Evolutionary conservation across 225 moss, liverwort and hornwort genomes (phyloP).

Genomic region (Sphagnum tenellum): DNA sequence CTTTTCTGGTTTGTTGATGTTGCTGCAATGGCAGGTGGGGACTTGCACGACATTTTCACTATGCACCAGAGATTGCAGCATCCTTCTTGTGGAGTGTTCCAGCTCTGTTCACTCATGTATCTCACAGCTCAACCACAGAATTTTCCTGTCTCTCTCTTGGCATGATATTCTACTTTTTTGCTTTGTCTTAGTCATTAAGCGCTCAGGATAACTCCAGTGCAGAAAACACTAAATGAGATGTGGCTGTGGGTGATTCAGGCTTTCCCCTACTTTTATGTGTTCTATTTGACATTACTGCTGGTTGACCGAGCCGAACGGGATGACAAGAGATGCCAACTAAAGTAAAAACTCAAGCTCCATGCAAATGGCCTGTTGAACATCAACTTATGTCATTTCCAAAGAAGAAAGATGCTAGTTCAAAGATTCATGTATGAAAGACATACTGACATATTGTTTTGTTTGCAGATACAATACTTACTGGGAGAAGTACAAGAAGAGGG

Average conservation of each 20-base stretch:
- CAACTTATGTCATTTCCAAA: background rate
- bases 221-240: background rate
- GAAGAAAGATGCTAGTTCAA: background rate
- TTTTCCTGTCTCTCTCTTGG: background rate
- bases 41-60: conserved; percentile 92
- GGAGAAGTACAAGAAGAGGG: conserved; percentile 75
- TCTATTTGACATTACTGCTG: conserved; percentile 76
- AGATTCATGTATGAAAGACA: background rate
- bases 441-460: background rate
- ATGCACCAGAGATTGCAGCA: conserved; percentile 82
- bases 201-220: background rate
- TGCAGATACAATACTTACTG: conserved; percentile 89
- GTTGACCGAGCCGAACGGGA: conserved; percentile 89
- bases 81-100: conserved; percentile 94
- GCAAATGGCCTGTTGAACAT: background rate
- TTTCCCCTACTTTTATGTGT: conserved; percentile 85
- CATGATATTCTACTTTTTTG: background rate
- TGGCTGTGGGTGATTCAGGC: conserved; percentile 34
- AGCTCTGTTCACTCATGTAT: conserved; percentile 72
- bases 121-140: background rate
- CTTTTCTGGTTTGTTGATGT: no score
- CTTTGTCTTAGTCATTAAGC: background rate
- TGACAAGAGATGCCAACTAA: conserved; percentile 80
- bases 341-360: conserved; percentile 35
- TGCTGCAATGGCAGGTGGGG: conserved; percentile 60